A percentile compares a stretch with the other conserved stretches of the same genome.
Conservation (phyloP, 345 rosid genomes). For the Luvunga scandens region DNA sequence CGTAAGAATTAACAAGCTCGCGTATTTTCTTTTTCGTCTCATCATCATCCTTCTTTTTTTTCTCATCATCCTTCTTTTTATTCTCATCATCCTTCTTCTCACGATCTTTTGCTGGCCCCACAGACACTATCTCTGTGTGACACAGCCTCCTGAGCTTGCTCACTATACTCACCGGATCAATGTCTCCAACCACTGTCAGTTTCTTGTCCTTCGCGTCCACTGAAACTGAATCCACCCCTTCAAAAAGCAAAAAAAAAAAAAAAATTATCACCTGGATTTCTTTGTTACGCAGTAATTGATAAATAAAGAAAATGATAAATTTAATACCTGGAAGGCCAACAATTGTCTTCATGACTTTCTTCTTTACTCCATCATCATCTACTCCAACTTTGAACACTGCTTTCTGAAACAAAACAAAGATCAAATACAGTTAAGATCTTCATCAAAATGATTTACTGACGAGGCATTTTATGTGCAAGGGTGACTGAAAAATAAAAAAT, state of each 20-base stretch:
- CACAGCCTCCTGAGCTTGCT: conserved; percentile 52
- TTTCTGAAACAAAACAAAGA: conserved; percentile 40
- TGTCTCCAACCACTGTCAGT: conserved; percentile 51
- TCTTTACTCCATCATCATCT: conserved; percentile 34
- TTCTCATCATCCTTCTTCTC: conserved; percentile 51
- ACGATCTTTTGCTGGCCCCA: conserved; percentile 54
- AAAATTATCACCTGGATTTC: neutral
- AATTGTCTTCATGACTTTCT: conserved; percentile 48
- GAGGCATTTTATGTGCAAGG: neutral
- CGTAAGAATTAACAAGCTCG: neutral
- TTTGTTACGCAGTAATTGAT: neutral
- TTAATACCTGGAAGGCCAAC: conserved; percentile 44
- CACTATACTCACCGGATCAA: conserved; percentile 43
- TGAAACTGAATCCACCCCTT: conserved; percentile 50
- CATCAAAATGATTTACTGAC: neutral
- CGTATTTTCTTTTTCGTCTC: conserved; percentile 14
- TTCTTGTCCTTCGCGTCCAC: conserved; percentile 57
- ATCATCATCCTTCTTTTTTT: conserved; percentile 13
- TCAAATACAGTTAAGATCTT: neutral
- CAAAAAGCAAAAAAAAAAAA: neutral
- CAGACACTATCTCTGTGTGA: conserved; percentile 41
- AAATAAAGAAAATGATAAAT: neutral
- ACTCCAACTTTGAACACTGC: conserved; percentile 46
- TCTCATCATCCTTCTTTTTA: conserved; percentile 24
- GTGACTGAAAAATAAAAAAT: neutral